Evolutionary conservation across 257 asterid genomes (phyloP).

Genomic region (Forsythia viridissima): DNA sequence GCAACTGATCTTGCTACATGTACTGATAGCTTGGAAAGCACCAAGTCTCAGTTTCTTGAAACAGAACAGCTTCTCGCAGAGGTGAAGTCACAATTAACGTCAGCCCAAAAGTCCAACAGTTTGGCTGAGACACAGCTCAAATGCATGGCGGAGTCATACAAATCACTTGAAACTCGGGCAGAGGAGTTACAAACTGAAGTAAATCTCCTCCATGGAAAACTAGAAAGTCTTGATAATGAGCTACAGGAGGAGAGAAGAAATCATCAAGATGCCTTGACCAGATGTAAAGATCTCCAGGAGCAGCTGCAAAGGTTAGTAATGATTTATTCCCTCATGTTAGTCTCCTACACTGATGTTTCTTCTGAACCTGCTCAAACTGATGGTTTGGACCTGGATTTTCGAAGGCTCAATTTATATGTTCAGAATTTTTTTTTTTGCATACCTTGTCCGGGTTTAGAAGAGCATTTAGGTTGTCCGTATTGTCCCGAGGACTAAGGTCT

Average conservation of each 20-base stretch:
- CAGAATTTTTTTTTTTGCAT: neutral
- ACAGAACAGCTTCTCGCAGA: constrained; percentile 77
- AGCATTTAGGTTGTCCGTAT: constrained; percentile 8
- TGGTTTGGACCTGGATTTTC: constrained; percentile 2
- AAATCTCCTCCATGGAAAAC: constrained; percentile 56
- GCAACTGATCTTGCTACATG: constrained; percentile 59
- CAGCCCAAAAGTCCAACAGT: constrained; percentile 75
- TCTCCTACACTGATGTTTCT: neutral
- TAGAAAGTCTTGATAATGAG: constrained; percentile 59
- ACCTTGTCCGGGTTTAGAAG: neutral
- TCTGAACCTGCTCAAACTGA: neutral
- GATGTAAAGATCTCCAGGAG: constrained; percentile 74
- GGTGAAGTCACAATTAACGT: constrained; percentile 71
- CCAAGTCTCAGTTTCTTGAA: constrained; percentile 64
- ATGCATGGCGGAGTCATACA: constrained; percentile 97
- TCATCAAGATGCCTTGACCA: constrained; percentile 55
- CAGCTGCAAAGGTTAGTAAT: constrained; percentile 63
- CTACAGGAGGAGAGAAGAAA: constrained; percentile 67
- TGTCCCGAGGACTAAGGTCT: constrained; percentile 18
- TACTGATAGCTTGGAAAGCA: constrained; percentile 57
- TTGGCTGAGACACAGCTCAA: constrained; percentile 95
- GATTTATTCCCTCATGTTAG: neutral
- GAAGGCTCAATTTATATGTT: constrained; percentile 1
- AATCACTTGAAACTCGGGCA: constrained; percentile 72
- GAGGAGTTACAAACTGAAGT: constrained; percentile 73